phyloP scores from a whole-genome alignment of 73 alveolate species.

The Uronychia setigera region DNA sequence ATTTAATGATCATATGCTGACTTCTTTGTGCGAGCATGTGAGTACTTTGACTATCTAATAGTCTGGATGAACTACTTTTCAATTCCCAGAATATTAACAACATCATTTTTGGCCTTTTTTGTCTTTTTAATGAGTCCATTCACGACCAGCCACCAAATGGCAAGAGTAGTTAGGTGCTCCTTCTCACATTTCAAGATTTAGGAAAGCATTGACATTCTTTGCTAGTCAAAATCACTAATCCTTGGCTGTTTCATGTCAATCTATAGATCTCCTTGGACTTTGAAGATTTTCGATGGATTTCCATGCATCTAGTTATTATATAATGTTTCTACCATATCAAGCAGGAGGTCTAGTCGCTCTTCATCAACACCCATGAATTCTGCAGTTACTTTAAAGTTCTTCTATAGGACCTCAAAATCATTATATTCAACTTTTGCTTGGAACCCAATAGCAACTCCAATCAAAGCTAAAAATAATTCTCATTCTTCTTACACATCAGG shows the following conservation, averaged over 20 bases:
- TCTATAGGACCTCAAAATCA: not conserved
- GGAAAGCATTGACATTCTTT: conserved; percentile 7
- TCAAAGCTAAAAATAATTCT: not conserved
- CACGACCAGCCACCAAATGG: conserved; percentile 10
- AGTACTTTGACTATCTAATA: not conserved
- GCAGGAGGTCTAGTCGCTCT: conserved; percentile 9
- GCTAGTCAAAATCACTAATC: conserved; percentile 11
- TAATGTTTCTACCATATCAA: conserved; percentile 14
- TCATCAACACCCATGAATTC: conserved; percentile 14
- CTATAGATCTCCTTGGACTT: not conserved
- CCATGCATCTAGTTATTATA: conserved; percentile 1
- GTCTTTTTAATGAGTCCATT: conserved; percentile 1
- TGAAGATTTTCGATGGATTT: conserved; percentile 24
- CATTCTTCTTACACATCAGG: not conserved
- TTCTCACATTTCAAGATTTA: not conserved
- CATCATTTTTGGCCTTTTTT: not conserved
- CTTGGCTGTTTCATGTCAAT: not conserved
- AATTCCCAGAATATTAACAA: not conserved
- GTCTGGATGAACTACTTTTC: not conserved
- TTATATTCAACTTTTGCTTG: not conserved
- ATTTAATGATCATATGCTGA: not conserved
- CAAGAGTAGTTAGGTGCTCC: conserved; percentile 2
- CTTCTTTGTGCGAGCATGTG: not conserved
- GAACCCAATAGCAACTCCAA: not conserved
- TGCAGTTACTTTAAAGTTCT: conserved; percentile 9